Percentiles rank a stretch among this genome's conserved stretches.
phyloP scores from a whole-genome alignment of 257 asterid species.

The Solanum tarapatanum region DNA sequence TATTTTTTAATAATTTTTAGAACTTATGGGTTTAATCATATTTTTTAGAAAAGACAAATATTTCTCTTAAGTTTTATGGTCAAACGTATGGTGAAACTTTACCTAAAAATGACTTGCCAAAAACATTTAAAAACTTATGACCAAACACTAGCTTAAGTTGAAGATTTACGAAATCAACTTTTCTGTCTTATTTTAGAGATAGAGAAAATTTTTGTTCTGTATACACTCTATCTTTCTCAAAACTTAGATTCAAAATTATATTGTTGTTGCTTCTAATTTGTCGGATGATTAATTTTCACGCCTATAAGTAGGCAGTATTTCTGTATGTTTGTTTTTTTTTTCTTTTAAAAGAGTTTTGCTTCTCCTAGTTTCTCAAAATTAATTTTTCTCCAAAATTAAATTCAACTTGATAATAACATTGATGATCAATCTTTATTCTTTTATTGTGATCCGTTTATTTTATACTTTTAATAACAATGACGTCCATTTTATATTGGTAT shows the following conservation, averaged over 20 bases:
- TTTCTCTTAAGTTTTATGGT: neutral
- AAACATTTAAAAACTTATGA: neutral
- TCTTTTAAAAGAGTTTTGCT: neutral
- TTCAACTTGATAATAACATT: neutral
- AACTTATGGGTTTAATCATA: too few relatives aligned
- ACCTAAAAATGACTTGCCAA: neutral
- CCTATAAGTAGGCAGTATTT: too few relatives aligned
- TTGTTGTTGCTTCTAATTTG: too few relatives aligned
- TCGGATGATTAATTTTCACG: too few relatives aligned
- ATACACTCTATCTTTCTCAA: neutral
- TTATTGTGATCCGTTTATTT: neutral
- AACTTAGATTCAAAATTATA: neutral
- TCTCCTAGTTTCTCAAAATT: neutral
- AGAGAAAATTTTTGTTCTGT: too few relatives aligned
- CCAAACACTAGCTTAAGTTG: neutral
- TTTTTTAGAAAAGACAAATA: too few relatives aligned
- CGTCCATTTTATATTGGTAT: neutral
- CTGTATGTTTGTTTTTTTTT: too few relatives aligned
- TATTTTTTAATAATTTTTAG: too few relatives aligned
- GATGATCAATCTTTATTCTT: neutral
- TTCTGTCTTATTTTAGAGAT: too few relatives aligned
- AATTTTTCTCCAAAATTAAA: neutral
- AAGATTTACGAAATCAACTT: neutral
- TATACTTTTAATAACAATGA: neutral
- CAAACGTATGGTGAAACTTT: neutral